Percentiles rank a stretch among this genome's conserved stretches.
phyloP scores from a whole-genome alignment of 2,329 filamentous ascomycete species.

The Colletotrichum shisoi region DNA sequence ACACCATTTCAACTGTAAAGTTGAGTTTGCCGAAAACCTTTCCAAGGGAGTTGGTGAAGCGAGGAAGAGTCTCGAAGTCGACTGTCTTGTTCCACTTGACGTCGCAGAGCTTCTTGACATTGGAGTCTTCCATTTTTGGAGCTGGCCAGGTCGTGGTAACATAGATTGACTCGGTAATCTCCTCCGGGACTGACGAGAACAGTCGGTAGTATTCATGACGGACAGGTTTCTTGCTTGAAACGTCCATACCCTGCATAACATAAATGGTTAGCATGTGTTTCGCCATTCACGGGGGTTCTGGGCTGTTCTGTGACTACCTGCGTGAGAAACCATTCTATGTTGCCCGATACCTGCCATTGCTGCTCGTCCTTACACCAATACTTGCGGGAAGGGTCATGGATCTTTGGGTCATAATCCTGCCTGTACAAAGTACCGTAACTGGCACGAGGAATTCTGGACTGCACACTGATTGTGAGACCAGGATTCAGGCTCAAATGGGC shows the following conservation, averaged over 20 bases:
- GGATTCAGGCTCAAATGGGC: background rate
- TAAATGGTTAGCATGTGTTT: no score
- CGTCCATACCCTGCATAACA: background rate
- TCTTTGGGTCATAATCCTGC: fast-evolving
- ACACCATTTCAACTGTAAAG: slow-evolving; percentile 40
- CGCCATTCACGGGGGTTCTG: no score
- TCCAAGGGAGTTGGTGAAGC: slow-evolving; percentile 32
- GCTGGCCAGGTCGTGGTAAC: background rate
- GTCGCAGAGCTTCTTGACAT: slow-evolving; percentile 38
- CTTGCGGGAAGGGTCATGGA: slow-evolving; percentile 39
- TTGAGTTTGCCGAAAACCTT: slow-evolving; percentile 26
- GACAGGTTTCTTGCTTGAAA: slow-evolving; percentile 25
- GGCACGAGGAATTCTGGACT: slow-evolving; percentile 43
- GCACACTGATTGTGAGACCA: background rate
- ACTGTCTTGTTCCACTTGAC: slow-evolving; percentile 40
- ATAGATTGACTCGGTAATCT: slow-evolving; percentile 35
- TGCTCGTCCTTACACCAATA: no score
- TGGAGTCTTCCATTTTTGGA: fast-evolving
- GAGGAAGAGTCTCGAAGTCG: slow-evolving; percentile 22
- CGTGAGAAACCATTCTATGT: slow-evolving; percentile 45
- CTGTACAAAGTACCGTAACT: slow-evolving; percentile 47
- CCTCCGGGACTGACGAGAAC: background rate
- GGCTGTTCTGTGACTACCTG: slow-evolving; percentile 35
- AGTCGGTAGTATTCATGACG: background rate
- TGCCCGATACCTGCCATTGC: no score